Evolutionary conservation across 73 alveolate species (phyloP), one percentile per base, ranked within the genome.

Genomic region (Durusdinium trenchii): DNA sequence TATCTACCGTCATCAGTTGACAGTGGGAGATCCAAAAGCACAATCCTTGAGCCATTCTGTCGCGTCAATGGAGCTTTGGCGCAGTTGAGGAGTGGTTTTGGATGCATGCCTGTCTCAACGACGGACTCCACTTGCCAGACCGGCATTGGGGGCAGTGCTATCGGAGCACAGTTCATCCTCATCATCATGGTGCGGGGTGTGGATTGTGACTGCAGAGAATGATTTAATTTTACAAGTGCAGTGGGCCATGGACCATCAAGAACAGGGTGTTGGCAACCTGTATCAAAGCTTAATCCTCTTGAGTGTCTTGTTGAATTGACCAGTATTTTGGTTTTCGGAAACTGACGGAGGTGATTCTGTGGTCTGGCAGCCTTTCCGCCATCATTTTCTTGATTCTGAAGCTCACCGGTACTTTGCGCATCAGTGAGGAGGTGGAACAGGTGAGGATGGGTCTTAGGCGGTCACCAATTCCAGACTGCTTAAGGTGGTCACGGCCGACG

Each of bases 51-150:
- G n/a, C n/a, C n/a, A n/a, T n/a, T n/a, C n/a, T n/a, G n/a, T n/a
- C n/a, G n/a, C n/a, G n/a, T n/a, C n/a, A n/a, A n/a, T n/a, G 67
- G 93, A 82, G n/a, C 32, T 3, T 35, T 82, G 35, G 75, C 67
- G 48, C 73, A 73, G 93, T 73, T 82, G 93, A n/a, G n/a, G 93
- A 51, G 93, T 26, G 93, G 93, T 73, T 82, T 9, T 3, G 93
- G 73, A 2, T 82, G 93, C 93, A 82, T 81, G 71, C 9, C 62
- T 12, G 84, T 32, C 10, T 18, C 54, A 47, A 36, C 46, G 36
- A 35, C 71, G 16, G 93, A 82, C 30, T 71, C 51, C 43, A 36
- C n/a, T 5, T 82, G 93, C 93, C 2, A 82, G 75, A 81, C 73
- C 48, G 71, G 64, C 48, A 48, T 46, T 36, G 71, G 43, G 7